Conservation (phyloP, 2,329 filamentous ascomycete genomes). For the Stachybotrys chartarum region DNA sequence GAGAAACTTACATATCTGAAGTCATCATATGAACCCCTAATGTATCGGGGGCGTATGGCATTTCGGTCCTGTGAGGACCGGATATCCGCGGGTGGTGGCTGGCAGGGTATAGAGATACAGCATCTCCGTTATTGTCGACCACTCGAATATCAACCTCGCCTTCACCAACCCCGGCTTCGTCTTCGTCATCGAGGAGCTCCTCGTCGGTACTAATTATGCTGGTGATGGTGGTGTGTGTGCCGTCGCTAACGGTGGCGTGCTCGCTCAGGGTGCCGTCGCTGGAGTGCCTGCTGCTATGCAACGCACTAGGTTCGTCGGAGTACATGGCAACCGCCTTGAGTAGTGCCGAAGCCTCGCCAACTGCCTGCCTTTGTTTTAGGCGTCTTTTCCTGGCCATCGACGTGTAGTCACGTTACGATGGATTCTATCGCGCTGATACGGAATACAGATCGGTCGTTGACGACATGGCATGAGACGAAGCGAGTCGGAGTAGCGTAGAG, state of each 20-base stretch:
- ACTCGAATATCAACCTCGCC: background rate
- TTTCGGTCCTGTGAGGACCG: constrained; percentile 25
- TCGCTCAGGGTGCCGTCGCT: constrained; percentile 25
- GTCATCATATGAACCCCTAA: constrained; percentile 4
- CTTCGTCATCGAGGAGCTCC: constrained; percentile 14
- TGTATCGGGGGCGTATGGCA: constrained; percentile 23
- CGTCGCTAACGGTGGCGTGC: constrained; percentile 20
- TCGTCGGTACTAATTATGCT: constrained; percentile 27
- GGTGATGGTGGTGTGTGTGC: constrained; percentile 27
- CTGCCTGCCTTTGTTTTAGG: constrained; percentile 17
- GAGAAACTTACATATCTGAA: constrained; percentile 31
- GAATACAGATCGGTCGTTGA: background rate
- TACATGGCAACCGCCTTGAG: constrained; percentile 18
- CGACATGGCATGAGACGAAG: constrained; percentile 9
- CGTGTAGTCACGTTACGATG: background rate
- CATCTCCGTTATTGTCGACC: constrained; percentile 26
- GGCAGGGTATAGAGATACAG: constrained; percentile 34
- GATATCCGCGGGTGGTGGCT: constrained; percentile 31
- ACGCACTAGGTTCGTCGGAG: constrained; percentile 20
- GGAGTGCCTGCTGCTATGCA: constrained; percentile 21
- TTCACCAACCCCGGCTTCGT: constrained; percentile 6
- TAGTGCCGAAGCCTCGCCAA: constrained; percentile 3
- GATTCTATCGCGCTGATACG: background rate
- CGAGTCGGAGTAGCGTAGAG: background rate
- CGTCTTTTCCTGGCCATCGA: constrained; percentile 28